Conservation (phyloP, 139 green algal species). For the Gonium pectorale region DNA sequence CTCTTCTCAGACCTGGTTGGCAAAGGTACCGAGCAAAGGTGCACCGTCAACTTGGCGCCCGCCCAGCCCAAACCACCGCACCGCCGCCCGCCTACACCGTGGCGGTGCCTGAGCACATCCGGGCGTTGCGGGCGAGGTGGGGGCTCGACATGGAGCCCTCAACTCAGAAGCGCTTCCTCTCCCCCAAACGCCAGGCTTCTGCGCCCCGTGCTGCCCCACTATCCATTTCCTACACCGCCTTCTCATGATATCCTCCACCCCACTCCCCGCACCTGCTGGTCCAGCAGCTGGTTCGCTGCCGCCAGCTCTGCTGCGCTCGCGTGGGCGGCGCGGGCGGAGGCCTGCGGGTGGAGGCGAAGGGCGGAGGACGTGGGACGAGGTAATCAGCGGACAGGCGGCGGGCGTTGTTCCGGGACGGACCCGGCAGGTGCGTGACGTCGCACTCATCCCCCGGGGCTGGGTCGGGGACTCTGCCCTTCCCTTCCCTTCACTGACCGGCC, state of each 20-base stretch:
- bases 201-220: neutral
- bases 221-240: neutral
- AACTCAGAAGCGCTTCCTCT: neutral
- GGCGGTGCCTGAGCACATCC: too few relatives aligned
- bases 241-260: neutral
- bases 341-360: neutral
- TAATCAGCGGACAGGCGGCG: neutral
- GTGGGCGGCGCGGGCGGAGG: neutral
- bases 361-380: neutral
- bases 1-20: too few relatives aligned
- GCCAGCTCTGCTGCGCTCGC: neutral
- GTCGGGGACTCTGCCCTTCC: neutral
- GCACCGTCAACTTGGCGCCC: too few relatives aligned
- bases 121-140: too few relatives aligned
- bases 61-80: too few relatives aligned
- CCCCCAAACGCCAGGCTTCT: neutral
- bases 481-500: neutral
- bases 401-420: neutral
- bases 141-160: too few relatives aligned
- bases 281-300: slow-evolving; percentile 9
- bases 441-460: neutral
- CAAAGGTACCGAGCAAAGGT: too few relatives aligned
- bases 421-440: neutral
- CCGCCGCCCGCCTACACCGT: too few relatives aligned
- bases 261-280: neutral